A percentile compares a stretch with the other conserved stretches of the same genome.
phyloP scores from a whole-genome alignment of 1,284 basidiomycete genomes.

The Malassezia dermatis region DNA sequence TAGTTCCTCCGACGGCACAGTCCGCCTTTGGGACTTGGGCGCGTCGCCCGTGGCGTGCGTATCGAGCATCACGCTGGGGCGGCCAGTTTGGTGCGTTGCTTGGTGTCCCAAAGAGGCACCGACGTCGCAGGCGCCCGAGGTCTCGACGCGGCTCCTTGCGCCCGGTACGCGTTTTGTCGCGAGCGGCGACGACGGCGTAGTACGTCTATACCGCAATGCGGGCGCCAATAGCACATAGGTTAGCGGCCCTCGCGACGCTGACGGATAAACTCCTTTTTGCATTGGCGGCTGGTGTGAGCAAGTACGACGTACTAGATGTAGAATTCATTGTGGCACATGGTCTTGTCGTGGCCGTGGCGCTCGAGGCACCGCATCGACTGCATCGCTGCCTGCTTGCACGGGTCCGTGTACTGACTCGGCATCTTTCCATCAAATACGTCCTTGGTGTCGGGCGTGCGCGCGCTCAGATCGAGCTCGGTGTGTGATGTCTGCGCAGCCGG shows the following conservation, averaged over 20 bases:
- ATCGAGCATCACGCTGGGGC: not conserved
- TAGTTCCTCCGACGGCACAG: not conserved
- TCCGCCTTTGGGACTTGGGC: slow-evolving; percentile 14
- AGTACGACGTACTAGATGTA: slow-evolving; percentile 28
- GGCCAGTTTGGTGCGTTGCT: slow-evolving; percentile 6
- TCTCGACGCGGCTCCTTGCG: slow-evolving; percentile 2
- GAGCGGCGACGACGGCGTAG: slow-evolving; percentile 7
- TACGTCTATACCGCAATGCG: slow-evolving; percentile 13
- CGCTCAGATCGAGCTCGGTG: slow-evolving; percentile 21
- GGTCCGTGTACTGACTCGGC: slow-evolving; percentile 36
- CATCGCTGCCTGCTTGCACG: slow-evolving; percentile 40
- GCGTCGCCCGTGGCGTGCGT: slow-evolving; percentile 8
- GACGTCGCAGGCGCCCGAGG: not conserved
- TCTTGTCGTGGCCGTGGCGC: slow-evolving; percentile 34
- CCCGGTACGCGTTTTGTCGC: slow-evolving; percentile 4
- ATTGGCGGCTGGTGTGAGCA: slow-evolving; percentile 9
- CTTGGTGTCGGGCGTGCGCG: slow-evolving; percentile 3
- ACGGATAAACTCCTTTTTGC: slow-evolving; percentile 13
- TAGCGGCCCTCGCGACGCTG: not conserved
- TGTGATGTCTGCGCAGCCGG: not conserved
- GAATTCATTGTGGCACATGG: slow-evolving; percentile 36
- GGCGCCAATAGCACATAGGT: slow-evolving; percentile 9
- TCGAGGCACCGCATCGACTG: slow-evolving; percentile 43
- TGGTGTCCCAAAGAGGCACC: slow-evolving; percentile 3
- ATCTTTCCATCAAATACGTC: slow-evolving; percentile 30